A percentile compares a stretch with the other conserved stretches of the same genome.
Evolutionary conservation across 805 yeast genomes (phyloP).

Genomic region (Wickerhamiella sorbophila): DNA sequence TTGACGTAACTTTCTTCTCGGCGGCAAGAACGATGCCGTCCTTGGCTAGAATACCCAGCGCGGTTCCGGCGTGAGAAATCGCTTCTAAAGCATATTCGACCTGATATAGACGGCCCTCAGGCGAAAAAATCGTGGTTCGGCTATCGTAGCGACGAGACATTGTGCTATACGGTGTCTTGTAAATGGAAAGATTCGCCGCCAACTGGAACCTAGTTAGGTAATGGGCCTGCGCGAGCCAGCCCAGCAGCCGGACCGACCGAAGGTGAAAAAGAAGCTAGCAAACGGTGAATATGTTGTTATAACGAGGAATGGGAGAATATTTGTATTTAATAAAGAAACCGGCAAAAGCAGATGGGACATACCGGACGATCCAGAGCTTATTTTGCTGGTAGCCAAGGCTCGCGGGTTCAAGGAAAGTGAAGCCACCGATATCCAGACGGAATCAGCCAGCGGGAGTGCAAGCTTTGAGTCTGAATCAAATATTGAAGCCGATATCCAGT

Average conservation of each 20-base stretch:
- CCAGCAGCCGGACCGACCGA: constrained; percentile 1
- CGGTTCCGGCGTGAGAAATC: constrained; percentile 70
- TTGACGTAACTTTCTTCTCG: constrained; percentile 87
- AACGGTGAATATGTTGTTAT: background rate
- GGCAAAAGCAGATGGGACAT: background rate
- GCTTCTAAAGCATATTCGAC: constrained; percentile 94
- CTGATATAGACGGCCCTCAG: constrained; percentile 95
- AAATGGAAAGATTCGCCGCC: background rate
- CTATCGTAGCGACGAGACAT: constrained; percentile 95
- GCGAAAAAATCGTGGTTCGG: constrained; percentile 92
- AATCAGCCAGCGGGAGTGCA: no score
- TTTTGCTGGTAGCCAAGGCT: background rate
- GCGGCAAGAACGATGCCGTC: constrained; percentile 95
- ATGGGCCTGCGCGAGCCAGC: no score
- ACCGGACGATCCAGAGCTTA: background rate
- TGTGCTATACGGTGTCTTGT: no score
- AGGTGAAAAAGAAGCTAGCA: background rate
- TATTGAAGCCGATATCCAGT: no score
- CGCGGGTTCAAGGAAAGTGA: no score
- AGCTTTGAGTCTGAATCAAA: no score
- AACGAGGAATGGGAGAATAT: background rate
- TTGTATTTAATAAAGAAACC: background rate
- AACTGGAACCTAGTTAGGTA: background rate
- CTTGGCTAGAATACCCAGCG: constrained; percentile 57
- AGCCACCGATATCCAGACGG: no score